Base-by-base conservation (phyloP, 1,284 basidiomycete genomes). In the Austroboletus novae-zelandiae region DNA sequence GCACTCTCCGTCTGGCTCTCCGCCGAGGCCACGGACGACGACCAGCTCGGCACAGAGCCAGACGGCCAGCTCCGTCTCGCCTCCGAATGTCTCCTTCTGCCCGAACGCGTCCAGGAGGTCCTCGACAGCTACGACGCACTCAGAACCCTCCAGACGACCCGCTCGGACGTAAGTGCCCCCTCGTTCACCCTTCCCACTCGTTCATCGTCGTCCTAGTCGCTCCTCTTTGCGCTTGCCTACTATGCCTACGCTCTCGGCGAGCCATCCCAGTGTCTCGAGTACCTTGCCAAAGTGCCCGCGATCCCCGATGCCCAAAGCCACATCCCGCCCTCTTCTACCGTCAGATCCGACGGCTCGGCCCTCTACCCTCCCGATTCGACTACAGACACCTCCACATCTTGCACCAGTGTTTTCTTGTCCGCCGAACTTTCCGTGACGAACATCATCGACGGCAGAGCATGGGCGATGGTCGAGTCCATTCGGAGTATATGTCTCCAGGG, bases 241-340 rank as follows among this genome's bases (percentile, higher is more conserved):
- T 85, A 88, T 59, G 81, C 83, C 3, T 91, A 89, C 66, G 86
- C 90, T 1, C 69, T 92, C 4, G 82, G 83, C 30, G 73, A 80
- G 17, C 83, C 84, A 15, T 67, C 74, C 3, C 79, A 82, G 48
- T 91, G 88, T 50, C 70, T 94, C 17, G 60, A 70, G 2, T 72
- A 84, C 47, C 75, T 90, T 8, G 67, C 72, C 23, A 70, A 74
- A 52, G 77, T 89, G 13, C 77, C 81, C 32, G 77, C 82, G 58
- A 66, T 82, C 20, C 58, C 72, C 14, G 74, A 80, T 56, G 66
- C 77, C 29, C 74, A 76, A 56, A 73, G 70, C 47, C 79, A 79
- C 55, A 74, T 82, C 32, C 76, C 79, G 17, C 61, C 67, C 18
- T 66, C 74, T 25, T 70, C 65, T 27, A 75, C 78, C 9, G 59